phyloP scores from a whole-genome alignment of 2,329 filamentous ascomycete species.

The Tolypocladium tundrense region DNA sequence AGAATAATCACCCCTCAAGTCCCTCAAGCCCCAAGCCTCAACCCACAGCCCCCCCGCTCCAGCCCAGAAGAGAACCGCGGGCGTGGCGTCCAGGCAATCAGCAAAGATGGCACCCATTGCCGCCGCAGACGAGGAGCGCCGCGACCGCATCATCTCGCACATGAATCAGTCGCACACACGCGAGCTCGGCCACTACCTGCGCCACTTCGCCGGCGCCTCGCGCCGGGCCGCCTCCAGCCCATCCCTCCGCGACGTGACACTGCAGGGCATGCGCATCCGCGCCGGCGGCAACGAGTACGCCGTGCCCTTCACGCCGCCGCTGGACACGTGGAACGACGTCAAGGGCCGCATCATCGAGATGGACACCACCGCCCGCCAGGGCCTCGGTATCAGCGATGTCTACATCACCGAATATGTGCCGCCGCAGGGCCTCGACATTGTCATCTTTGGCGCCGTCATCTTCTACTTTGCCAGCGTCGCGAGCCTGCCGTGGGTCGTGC shows the following conservation, averaged over 20 bases:
- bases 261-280: constrained; percentile 52
- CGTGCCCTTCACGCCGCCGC: constrained; percentile 60
- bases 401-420: constrained; percentile 28
- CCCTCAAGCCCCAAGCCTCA: neutral
- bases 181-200: constrained; percentile 69
- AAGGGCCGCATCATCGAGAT: constrained; percentile 65
- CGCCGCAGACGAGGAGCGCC: constrained; percentile 17
- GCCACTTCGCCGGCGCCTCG: constrained; percentile 54
- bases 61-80: neutral
- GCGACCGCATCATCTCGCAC: constrained; percentile 50
- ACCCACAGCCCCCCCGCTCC: neutral
- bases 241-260: constrained; percentile 53
- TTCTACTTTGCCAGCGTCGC: constrained; percentile 45
- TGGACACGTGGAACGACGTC: constrained; percentile 54
- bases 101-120: constrained; percentile 9
- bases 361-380: constrained; percentile 43
- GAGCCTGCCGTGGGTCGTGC: constrained; percentile 36
- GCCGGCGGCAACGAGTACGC: constrained; percentile 33
- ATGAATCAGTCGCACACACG: constrained; percentile 78
- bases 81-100: neutral
- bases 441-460: constrained; percentile 43
- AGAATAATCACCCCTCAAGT: neutral
- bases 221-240: constrained; percentile 34
- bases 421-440: constrained; percentile 33
- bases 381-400: constrained; percentile 46